A percentile compares a stretch with the other conserved stretches of the same genome.
phyloP scores from a whole-genome alignment of 83 land plant species.

The Thuja plicata region DNA sequence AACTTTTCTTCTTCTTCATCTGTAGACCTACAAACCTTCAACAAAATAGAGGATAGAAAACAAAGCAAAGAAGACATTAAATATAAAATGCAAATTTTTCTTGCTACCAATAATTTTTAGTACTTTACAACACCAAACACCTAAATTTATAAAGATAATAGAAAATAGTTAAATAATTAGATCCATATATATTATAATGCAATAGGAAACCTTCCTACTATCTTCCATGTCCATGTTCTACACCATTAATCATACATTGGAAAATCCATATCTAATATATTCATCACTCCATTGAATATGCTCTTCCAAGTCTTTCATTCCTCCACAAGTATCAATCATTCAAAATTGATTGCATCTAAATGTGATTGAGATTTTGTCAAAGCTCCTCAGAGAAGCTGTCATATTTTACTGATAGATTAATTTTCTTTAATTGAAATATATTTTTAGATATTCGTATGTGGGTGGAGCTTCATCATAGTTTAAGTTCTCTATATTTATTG shows the following conservation, averaged over 20 bases:
- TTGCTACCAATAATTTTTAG: not conserved
- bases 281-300: constrained; percentile 1
- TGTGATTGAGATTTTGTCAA: no score
- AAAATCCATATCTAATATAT: not conserved
- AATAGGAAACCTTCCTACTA: not conserved
- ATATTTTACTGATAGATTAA: no score
- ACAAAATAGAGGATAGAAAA: not conserved
- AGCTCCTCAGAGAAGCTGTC: no score
- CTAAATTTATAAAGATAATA: not conserved
- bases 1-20: not conserved
- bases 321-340: no score
- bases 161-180: not conserved
- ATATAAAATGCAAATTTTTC: not conserved
- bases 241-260: not conserved
- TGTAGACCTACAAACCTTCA: constrained; percentile 12
- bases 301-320: not conserved
- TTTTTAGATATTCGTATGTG: no score
- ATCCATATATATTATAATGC: not conserved
- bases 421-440: no score
- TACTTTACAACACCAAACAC: not conserved
- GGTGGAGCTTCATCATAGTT: no score
- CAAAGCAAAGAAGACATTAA: not conserved
- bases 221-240: not conserved
- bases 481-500: no score
- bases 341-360: no score